phyloP scores from a whole-genome alignment of 2,329 filamentous ascomycete genomes.

The Hymenotorrendiella dingleyae region DNA sequence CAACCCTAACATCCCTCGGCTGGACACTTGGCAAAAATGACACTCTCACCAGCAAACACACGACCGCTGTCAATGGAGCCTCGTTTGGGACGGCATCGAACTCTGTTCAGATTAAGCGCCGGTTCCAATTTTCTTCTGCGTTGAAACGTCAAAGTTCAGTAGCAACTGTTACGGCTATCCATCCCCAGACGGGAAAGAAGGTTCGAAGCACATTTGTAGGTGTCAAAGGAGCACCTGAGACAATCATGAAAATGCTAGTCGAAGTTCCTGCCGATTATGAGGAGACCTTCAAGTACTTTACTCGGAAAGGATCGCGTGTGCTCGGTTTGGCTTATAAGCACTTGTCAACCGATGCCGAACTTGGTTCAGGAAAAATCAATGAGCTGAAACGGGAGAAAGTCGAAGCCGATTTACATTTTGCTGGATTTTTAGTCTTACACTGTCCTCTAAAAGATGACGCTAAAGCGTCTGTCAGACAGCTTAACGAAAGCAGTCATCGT shows the following conservation, averaged over 20 bases:
- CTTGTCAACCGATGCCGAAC: constrained; percentile 72
- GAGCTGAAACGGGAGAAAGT: constrained; percentile 90
- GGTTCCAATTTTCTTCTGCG: constrained; percentile 96
- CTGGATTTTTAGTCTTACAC: constrained; percentile 91
- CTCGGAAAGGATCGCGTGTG: constrained; percentile 89
- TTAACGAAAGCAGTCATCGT: constrained; percentile 97
- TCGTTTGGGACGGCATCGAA: constrained; percentile 51
- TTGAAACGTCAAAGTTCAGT: constrained; percentile 95
- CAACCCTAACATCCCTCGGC: constrained; percentile 79
- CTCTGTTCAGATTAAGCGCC: constrained; percentile 86
- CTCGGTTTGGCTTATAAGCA: constrained; percentile 92
- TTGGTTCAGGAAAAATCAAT: constrained; percentile 81
- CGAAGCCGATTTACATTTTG: constrained; percentile 78
- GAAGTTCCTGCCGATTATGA: constrained; percentile 83
- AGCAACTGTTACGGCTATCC: constrained; percentile 69
- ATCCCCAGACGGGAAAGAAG: constrained; percentile 68
- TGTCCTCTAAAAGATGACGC: constrained; percentile 96
- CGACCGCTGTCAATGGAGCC: constrained; percentile 38
- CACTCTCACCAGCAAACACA: constrained; percentile 63
- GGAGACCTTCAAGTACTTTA: constrained; percentile 98
- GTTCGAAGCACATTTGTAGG: constrained; percentile 82
- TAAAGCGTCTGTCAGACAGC: constrained; percentile 87
- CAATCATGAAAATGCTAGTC: constrained; percentile 87
- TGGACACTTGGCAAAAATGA: constrained; percentile 93
- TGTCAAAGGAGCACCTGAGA: constrained; percentile 96